Percentiles rank a stretch among this genome's conserved stretches.
phyloP scores from a whole-genome alignment of 495 filamentous ascomycete genomes.

The Neurospora sp. region DNA sequence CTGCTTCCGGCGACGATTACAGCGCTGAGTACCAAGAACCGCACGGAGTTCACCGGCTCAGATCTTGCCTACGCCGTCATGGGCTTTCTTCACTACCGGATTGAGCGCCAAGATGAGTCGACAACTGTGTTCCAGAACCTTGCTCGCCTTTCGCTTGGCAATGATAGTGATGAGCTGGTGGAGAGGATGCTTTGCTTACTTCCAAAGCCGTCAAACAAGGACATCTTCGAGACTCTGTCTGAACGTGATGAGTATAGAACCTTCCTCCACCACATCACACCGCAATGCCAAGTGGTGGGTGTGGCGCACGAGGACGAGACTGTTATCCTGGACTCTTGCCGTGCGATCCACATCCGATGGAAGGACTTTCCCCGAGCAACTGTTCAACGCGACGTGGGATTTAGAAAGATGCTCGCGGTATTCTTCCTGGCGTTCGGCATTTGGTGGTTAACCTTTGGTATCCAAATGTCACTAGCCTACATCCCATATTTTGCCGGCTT shows the following conservation, averaged over 20 bases:
- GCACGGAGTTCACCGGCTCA: slow-evolving; percentile 4
- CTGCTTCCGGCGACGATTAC: slow-evolving; percentile 8
- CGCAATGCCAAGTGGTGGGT: slow-evolving; percentile 7
- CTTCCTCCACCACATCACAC: slow-evolving; percentile 8
- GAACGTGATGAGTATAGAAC: slow-evolving; percentile 8
- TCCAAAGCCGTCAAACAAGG: background rate
- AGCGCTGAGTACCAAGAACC: slow-evolving; percentile 7
- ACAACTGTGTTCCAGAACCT: slow-evolving; percentile 36
- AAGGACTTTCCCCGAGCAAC: background rate
- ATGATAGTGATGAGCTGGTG: slow-evolving; percentile 17
- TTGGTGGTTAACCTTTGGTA: background rate
- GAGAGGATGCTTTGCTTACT: slow-evolving; percentile 14
- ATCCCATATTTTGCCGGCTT: slow-evolving; percentile 7
- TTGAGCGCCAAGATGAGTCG: slow-evolving; percentile 21
- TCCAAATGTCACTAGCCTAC: slow-evolving; percentile 1
- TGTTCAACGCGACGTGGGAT: background rate
- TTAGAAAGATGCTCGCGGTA: background rate
- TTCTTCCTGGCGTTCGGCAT: background rate
- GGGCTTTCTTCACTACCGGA: slow-evolving; percentile 24
- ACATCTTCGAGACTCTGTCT: background rate
- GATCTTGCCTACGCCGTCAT: slow-evolving; percentile 39
- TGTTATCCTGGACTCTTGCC: slow-evolving; percentile 12
- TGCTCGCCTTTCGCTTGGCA: slow-evolving; percentile 23
- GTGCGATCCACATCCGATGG: slow-evolving; percentile 15
- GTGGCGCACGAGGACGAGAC: slow-evolving; percentile 11